Evolutionary conservation across 225 moss, liverwort and hornwort genomes (phyloP).

Genomic region (Ulota crispa): DNA sequence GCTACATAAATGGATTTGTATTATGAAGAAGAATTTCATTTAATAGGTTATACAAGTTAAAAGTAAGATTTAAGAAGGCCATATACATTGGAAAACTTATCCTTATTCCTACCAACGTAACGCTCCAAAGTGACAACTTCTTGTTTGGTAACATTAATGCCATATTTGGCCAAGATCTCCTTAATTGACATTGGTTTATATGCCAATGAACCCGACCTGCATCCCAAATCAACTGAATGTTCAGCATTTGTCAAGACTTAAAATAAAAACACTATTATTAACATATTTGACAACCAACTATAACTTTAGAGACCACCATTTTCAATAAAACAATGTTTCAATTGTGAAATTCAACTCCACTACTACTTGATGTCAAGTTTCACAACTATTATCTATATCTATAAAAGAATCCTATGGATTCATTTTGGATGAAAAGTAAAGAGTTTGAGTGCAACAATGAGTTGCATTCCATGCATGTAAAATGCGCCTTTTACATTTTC

Average conservation of each 20-base stretch:
- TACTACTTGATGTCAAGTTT: too few species aligned
- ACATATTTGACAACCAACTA: neutral
- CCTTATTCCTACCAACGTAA: constrained; percentile 28
- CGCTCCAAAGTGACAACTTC: constrained; percentile 47
- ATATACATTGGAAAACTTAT: constrained; percentile 32
- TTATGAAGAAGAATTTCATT: neutral
- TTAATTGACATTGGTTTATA: constrained; percentile 31
- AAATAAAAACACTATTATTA: neutral
- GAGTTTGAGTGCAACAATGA: too few species aligned
- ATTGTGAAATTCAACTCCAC: too few species aligned
- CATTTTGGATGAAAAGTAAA: too few species aligned
- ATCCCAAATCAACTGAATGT: neutral
- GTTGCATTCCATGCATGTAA: too few species aligned
- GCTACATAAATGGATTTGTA: too few species aligned
- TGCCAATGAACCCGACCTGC: neutral
- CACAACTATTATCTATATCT: too few species aligned
- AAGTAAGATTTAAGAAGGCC: constrained; percentile 46
- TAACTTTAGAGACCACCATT: too few species aligned
- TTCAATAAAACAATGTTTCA: too few species aligned
- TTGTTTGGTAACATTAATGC: constrained; percentile 41
- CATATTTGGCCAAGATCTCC: constrained; percentile 29
- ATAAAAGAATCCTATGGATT: too few species aligned
- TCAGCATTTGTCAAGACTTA: neutral
- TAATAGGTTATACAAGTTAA: neutral
- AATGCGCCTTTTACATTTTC: too few species aligned